Evolutionary conservation across 2,329 filamentous ascomycete species (phyloP), one percentile per base, ranked within the genome.

Genomic region (Apiospora sp.): DNA sequence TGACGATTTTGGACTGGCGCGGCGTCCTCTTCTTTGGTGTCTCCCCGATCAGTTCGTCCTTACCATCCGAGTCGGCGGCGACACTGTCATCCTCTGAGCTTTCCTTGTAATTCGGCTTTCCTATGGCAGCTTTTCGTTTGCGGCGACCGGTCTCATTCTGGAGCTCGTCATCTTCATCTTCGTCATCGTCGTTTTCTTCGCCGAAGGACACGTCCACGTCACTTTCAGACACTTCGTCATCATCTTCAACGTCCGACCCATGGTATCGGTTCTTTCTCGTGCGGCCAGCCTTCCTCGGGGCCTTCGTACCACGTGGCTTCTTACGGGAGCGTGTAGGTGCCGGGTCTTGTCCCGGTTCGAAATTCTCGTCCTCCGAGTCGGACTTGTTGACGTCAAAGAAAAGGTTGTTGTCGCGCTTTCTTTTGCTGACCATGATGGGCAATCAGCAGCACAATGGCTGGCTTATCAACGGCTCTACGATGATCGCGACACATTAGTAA

Each of bases 331-430:
- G 78, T 30, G 76, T 46, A 3, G 73, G 73, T 22, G 71, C 67
- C 37, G 82, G 84, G 75, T 87, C 85, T 30, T 80, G 79, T 22
- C 81, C 79, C 22, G 90, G 90, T 72, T 91, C 87, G 77, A 92
- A 92, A 80, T 91, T 91, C 75, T 90, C 89, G 78, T 92, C 91
- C 69, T 90, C 87, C 2, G 91, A 85, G 76, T 92, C 91, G 69
- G 91, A 92, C 79, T 90, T 88, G 80, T 92, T 92, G 3, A 89
- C 89, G 80, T 92, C 91, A 76, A 92, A 92, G 41, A 48, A 46
- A 71, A 86, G 85, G 75, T 90, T 82, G 43, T 83, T 78, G 72
- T 85, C 85, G 75, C 87, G 84, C 85, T 91, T 92, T 71, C 90
- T 84, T 80, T 91, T 91, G 72, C 80, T 75, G n/a, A 82, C 79